Evolutionary conservation across 2,329 filamentous ascomycete genomes (phyloP), one percentile per base, ranked within the genome.

Genomic region (Emergomyces africanus): DNA sequence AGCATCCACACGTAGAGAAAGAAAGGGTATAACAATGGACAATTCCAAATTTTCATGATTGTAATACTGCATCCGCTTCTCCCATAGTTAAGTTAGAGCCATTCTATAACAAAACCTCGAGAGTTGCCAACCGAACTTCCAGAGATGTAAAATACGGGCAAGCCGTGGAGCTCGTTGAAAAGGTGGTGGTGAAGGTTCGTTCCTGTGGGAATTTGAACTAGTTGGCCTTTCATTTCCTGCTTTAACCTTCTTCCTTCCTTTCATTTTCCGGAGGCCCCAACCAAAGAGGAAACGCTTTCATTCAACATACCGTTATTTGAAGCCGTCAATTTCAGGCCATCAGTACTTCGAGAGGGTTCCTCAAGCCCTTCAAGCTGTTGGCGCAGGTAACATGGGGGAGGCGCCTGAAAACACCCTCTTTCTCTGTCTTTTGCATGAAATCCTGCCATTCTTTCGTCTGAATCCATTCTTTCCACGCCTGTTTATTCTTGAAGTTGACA

Each of bases 361-460:
- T 63, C 59, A 69, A 51, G 5, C 66, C 65, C 53, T 64, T 66
- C 46, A 66, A 54, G 44, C 66, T 68, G 57, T 64, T 62, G 41
- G 67, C 66, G 65, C 67, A 69, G 49, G 67, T 59, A 20, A 67
- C 67, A 66, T 69, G 65, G 39, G 66, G 67, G 54, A 67, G 62
- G 41, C 64, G 54, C 25, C 67, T 61, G 59, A 68, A 67, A 18
- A 67, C 66, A 23, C 56, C 61, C 23, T 67, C 63, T 14, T 62
- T 60, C 49, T 67, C 63, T 20, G 65, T 66, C 57, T 59, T 62
- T 50, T 62, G 54, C 65, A 68, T 67, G 46, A 68, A 69, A 18
- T 65, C 63, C 59, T 68, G 61, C 67, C 66, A 68, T 57, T 66
- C 64, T 54, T 58, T 63, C 41, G 63, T 65, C 20, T 58, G 59